Base-by-base conservation (phyloP, 495 filamentous ascomycete genomes). In the Penicillium taxi region DNA sequence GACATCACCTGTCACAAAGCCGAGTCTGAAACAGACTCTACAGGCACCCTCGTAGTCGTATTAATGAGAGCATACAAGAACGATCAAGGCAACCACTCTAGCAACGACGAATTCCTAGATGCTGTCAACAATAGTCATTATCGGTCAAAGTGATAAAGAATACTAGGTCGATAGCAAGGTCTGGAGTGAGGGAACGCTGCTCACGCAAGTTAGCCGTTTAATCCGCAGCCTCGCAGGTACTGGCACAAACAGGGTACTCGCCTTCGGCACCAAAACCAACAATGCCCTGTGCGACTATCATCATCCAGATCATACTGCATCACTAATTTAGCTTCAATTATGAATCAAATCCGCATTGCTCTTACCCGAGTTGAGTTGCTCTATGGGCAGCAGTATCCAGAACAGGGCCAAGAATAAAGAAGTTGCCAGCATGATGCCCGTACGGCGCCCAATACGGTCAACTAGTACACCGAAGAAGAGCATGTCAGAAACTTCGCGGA, bases 191-290 rank as follows among this genome's bases (percentile, higher is more conserved):
- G n/a, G n/a, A n/a, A n/a, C n/a, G n/a, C n/a, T n/a, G n/a, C n/a
- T n/a, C n/a, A n/a, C n/a, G n/a, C n/a, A n/a, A n/a, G n/a, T n/a
- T n/a, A n/a, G n/a, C n/a, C n/a, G n/a, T n/a, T n/a, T n/a, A n/a
- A n/a, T n/a, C 69, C 1, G 67, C 59, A 1, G 63, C 66, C 46
- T 73, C 71, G 6, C 59, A 61, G 8, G 68, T 64, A 30, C 50
- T 59, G 4, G 56, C 59, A n/a, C n/a, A n/a, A 11, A 68, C 68
- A 9, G 67, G 64, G 53, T 70, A 68, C 47, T 68, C 67, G 38
- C 67, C 67, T 6, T 65, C 67, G 4, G 62, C 59, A 0, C 72
- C 72, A 36, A 77, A 70, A 2, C 73, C 73, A n/a, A 63, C 63
- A 18, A 74, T 53, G 7, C 70, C 73, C 14, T 72, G 58, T 3